Conservation (phyloP, 352 stramenopile genomes). For the Globisporangium yorkense region DNA sequence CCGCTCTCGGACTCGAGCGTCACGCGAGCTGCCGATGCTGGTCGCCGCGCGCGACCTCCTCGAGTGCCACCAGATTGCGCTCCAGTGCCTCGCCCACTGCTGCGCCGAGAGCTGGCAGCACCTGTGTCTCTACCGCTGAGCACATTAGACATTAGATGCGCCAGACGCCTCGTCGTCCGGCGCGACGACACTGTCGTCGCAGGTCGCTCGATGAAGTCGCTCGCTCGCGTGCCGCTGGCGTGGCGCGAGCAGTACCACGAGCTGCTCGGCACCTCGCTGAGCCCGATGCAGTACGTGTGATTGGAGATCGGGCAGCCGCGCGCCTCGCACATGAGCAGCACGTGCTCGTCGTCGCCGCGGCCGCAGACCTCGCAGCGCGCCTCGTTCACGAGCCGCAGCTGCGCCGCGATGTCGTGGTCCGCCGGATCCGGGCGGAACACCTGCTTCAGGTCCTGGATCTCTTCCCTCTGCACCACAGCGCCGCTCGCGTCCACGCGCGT, state of each 20-base stretch:
- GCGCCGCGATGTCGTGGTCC: conserved; percentile 62
- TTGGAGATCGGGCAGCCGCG: conserved; percentile 48
- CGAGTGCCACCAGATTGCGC: conserved; percentile 1
- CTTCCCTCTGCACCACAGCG: conserved; percentile 25
- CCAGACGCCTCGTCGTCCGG: conserved; percentile 51
- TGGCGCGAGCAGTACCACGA: conserved; percentile 75
- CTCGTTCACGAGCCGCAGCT: conserved; percentile 65
- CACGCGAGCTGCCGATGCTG: conserved; percentile 7
- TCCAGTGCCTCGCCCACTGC: conserved; percentile 5
- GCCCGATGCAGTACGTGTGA: conserved; percentile 74
- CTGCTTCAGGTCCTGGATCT: conserved; percentile 51
- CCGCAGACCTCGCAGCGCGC: conserved; percentile 66
- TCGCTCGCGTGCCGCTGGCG: conserved; percentile 25
- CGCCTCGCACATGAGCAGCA: conserved; percentile 74
- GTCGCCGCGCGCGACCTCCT: conserved; percentile 4
- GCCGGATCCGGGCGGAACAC: conserved; percentile 48
- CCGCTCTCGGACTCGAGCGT: conserved; percentile 26
- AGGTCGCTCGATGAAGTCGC: conserved; percentile 46
- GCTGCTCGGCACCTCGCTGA: conserved; percentile 44
- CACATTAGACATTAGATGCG: conserved; percentile 71
- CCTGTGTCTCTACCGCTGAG: conserved; percentile 20
- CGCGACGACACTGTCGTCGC: conserved; percentile 59
- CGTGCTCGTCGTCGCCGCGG: conserved; percentile 71
- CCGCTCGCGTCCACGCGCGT: conserved; percentile 34
- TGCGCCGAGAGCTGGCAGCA: background rate